A percentile compares a stretch with the other conserved stretches of the same genome.
Conservation (phyloP, 768 basidiomycete genomes). For the Butyriboletus loyo region DNA sequence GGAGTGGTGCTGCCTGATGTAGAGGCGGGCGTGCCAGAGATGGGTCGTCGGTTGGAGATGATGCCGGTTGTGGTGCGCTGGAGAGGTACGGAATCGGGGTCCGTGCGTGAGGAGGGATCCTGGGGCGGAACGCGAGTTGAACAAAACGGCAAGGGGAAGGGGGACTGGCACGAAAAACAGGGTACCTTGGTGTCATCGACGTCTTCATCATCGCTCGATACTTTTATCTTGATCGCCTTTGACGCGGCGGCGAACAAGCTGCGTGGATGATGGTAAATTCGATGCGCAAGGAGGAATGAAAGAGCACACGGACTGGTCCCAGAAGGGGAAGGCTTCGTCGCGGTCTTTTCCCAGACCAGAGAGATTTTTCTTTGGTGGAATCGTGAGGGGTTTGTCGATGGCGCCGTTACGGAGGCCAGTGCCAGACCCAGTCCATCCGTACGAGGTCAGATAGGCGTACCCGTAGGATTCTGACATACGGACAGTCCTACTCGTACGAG, state of each 20-base stretch:
- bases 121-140: neutral
- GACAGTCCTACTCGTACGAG: slow-evolving; percentile 86
- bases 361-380: slow-evolving; percentile 83
- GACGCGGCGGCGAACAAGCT: slow-evolving; percentile 76
- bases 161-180: neutral
- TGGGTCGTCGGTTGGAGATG: slow-evolving; percentile 66
- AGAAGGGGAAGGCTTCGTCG: slow-evolving; percentile 95
- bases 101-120: slow-evolving; percentile 14
- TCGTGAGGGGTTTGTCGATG: slow-evolving; percentile 69
- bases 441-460: slow-evolving; percentile 67
- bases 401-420: slow-evolving; percentile 82
- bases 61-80: slow-evolving; percentile 73
- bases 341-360: slow-evolving; percentile 88
- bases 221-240: slow-evolving; percentile 73
- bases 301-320: slow-evolving; percentile 87
- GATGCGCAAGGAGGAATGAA: neutral
- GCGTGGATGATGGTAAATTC: neutral
- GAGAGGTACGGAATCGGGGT: slow-evolving; percentile 27
- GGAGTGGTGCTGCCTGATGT: slow-evolving; percentile 44
- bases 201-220: slow-evolving; percentile 53
- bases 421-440: slow-evolving; percentile 89
- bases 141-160: neutral
- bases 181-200: slow-evolving; percentile 24
- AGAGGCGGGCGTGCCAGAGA: slow-evolving; percentile 47
- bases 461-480: slow-evolving; percentile 36